These are phyloP conservation scores for Corymbia maculata DNA, from an alignment of 345 rosid species.

Conservation along the genomic window DNA sequence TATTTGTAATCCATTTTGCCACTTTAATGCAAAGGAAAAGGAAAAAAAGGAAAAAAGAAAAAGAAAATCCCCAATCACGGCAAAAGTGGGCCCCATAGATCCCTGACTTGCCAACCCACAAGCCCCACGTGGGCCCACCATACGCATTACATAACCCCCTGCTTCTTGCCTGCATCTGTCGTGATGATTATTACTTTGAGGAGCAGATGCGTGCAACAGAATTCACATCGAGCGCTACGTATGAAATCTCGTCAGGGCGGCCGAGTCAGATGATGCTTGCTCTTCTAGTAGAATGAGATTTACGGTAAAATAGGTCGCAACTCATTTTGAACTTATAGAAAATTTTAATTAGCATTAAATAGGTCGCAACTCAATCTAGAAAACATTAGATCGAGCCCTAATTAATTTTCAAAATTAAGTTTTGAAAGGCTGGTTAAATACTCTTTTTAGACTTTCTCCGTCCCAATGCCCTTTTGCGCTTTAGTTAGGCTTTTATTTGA, in stretches of 20 bases:
- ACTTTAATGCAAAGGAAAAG: not conserved
- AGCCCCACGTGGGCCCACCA: not conserved
- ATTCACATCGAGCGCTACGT: not conserved
- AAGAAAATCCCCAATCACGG: not conserved
- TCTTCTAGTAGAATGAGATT: not conserved
- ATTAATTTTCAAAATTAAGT: too few relatives aligned
- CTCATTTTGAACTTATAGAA: not conserved
- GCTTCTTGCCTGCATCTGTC: too few relatives aligned
- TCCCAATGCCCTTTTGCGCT: too few relatives aligned
- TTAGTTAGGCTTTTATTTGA: not conserved
- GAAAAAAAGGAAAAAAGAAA: not conserved
- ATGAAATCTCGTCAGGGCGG: accelerated
- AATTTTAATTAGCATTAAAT: too few relatives aligned
- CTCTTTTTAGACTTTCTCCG: too few relatives aligned
- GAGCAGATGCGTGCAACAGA: not conserved
- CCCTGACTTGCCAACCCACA: not conserved
- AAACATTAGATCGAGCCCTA: too few relatives aligned
- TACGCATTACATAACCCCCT: too few relatives aligned
- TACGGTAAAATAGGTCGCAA: too few relatives aligned
- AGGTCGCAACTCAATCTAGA: too few relatives aligned
- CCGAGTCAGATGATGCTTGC: not conserved
- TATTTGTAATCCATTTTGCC: not conserved
- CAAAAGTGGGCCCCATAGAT: not conserved
- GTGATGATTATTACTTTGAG: not conserved
- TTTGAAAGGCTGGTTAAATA: not conserved